Conservation (phyloP, 768 basidiomycete species). For the Mycena polygramma region DNA sequence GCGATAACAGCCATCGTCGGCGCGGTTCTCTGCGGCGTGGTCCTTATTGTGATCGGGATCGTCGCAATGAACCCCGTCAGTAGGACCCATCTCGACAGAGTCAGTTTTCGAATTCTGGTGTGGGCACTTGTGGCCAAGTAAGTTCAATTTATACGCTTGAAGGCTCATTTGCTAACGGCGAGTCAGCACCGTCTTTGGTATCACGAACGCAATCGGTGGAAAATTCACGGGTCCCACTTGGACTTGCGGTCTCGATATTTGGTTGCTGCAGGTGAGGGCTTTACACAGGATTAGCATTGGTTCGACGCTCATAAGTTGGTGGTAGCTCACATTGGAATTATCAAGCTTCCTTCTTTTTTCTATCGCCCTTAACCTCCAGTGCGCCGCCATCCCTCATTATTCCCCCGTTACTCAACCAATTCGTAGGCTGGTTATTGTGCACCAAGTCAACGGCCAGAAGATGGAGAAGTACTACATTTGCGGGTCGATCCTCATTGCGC, state of each 20-base stretch:
- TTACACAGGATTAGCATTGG: too few relatives aligned
- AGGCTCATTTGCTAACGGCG: not conserved
- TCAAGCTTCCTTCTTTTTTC: slow-evolving; percentile 40
- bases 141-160: not conserved
- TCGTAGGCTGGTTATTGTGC: slow-evolving; percentile 38
- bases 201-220: slow-evolving; percentile 39
- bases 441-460: slow-evolving; percentile 35
- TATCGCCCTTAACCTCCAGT: slow-evolving; percentile 42
- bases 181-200: slow-evolving; percentile 37
- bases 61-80: slow-evolving; percentile 27
- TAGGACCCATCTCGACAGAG: slow-evolving; percentile 37
- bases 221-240: slow-evolving; percentile 29
- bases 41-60: slow-evolving; percentile 33
- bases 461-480: slow-evolving; percentile 40
- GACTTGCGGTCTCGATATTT: slow-evolving; percentile 39
- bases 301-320: not conserved
- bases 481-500: slow-evolving; percentile 28
- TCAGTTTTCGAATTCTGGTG: slow-evolving; percentile 41
- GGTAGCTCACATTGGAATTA: slow-evolving; percentile 32
- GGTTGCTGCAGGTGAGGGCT: slow-evolving; percentile 27
- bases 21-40: slow-evolving; percentile 38
- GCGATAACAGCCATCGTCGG: slow-evolving; percentile 27
- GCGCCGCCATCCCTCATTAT: not conserved
- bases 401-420: not conserved
- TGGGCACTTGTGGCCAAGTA: slow-evolving; percentile 41